A percentile compares a stretch with the other conserved stretches of the same genome.
phyloP scores from a whole-genome alignment of 176 grass and related monocot genomes.

The Carex myosuroides region DNA sequence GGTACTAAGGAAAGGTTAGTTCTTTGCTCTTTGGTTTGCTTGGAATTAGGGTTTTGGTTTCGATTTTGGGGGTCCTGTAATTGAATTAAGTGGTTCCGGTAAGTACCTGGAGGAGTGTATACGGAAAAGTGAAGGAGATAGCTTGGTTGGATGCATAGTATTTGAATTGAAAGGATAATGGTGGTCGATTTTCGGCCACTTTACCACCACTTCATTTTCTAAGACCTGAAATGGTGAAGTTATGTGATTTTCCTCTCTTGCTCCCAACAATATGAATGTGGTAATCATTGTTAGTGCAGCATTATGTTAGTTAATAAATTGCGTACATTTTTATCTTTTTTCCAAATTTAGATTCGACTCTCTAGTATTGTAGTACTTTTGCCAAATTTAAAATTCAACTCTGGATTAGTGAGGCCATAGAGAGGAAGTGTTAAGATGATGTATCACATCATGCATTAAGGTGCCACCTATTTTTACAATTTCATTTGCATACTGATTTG shows the following conservation, averaged over 20 bases:
- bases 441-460: not conserved
- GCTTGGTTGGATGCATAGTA: not conserved
- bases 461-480: not conserved
- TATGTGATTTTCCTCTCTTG: not conserved
- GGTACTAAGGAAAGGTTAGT: slow-evolving; percentile 35
- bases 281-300: not conserved
- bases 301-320: not conserved
- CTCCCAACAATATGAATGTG: not conserved
- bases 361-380: slow-evolving; percentile 1
- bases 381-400: not conserved
- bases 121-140: not conserved
- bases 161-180: not conserved
- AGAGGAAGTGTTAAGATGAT: not conserved
- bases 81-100: not conserved
- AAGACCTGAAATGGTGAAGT: not conserved
- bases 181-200: not conserved
- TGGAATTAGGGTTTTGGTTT: not conserved
- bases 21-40: slow-evolving; percentile 14
- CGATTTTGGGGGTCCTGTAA: not conserved
- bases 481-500: not conserved
- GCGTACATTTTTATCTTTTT: not conserved
- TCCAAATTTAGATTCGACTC: not conserved
- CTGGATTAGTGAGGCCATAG: not conserved
- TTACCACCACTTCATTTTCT: not conserved
- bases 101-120: not conserved